Evolutionary conservation across 148 eudicot species (phyloP), one percentile per base, ranked within the genome.

Genomic region (Agrostemma githago): DNA sequence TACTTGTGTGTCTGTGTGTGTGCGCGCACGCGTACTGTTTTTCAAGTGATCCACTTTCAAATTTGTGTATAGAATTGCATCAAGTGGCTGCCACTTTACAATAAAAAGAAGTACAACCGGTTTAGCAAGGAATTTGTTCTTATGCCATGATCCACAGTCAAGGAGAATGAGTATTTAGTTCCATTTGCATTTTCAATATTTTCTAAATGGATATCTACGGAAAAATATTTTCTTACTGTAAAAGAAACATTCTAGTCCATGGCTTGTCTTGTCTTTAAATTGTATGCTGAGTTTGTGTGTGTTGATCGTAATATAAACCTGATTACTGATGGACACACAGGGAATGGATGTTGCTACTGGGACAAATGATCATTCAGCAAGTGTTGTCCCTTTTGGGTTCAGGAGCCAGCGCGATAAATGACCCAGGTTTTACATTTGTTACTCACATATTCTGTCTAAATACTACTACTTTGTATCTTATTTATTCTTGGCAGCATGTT

Each of bases 311-410:
- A n/a, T n/a, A 59, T 6, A 19, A 8, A 10, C 57, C 2, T 44
- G 21, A n/a, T 43, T 17, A 1, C 16, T 68, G 12, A 6, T 43
- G 19, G 6, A 19, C 39, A 83, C 76, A 53, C 97, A 86, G 72
- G 89, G 89, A 77, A 84, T 76, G 85, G 82, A 84, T 75, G 62
- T 72, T 71, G 76, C 59, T 51, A 72, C 70, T 62, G 84, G 85
- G 34, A 70, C 83, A 59, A 82, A 83, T 77, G 84, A 85, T 78
- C 89, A 89, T 57, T 79, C 86, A 39, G 76, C 78, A 20, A 66
- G 87, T 72, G 78, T 84, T 72, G 90, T 89, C 84, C 97, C 90
- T 37, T 82, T 75, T 74, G 82, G 86, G 81, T 80, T 85, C 37
- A 80, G 82, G 76, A 82, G 80, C 48, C 92, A 89, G 68, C 78